Base-by-base conservation (phyloP, 495 filamentous ascomycete species). In the Penicillium dipodomyicola region DNA sequence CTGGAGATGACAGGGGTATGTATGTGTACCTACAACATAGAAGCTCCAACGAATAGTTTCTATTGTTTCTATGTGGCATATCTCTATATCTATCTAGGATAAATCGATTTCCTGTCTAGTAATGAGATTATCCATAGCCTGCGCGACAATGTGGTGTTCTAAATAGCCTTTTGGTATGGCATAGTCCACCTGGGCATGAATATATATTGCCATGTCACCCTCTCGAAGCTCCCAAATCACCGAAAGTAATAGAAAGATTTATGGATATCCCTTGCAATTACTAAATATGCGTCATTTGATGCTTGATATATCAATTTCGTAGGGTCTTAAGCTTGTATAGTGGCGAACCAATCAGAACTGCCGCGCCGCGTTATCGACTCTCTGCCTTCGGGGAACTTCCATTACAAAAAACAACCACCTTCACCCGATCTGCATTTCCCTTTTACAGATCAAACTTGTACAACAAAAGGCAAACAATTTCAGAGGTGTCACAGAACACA, bases 361-460 rank as follows among this genome's bases (percentile, higher is more conserved):
- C 51, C 54, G 39, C 57, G 65, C 65, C 65, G 65, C 65, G 65
- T 66, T 65, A 64, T 68, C 63, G 48, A 58, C 54, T 19, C 65
- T 60, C 49, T 68, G 65, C 65, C 65, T 66, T 43, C 46, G 43
- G 30, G 20, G 20, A 20, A 19, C 49, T 41, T 44, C 23, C 27
- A 7, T 39, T 17, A 9, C 17, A 39, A 39, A 29, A 22, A 57
- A 25, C 46, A 40, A 35, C 20, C 40, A 25, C 43, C n/a, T 49
- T 5, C n/a, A 4, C 27, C 35, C 22, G 40, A 47, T 41, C 39
- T 33, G 6, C 39, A 17, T 23, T 17, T 47, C 29, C 7, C 29
- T 25, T 37, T 25, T 20, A 22, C 30, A 39, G 11, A 2, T 44
- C 20, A 23, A 29, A 17, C 49, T 29, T 27, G 54, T 57, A 41